Evolutionary conservation across 2,329 filamentous ascomycete genomes (phyloP), one percentile per base, ranked within the genome.

Genomic region (Paracoccidioides brasiliensis): DNA sequence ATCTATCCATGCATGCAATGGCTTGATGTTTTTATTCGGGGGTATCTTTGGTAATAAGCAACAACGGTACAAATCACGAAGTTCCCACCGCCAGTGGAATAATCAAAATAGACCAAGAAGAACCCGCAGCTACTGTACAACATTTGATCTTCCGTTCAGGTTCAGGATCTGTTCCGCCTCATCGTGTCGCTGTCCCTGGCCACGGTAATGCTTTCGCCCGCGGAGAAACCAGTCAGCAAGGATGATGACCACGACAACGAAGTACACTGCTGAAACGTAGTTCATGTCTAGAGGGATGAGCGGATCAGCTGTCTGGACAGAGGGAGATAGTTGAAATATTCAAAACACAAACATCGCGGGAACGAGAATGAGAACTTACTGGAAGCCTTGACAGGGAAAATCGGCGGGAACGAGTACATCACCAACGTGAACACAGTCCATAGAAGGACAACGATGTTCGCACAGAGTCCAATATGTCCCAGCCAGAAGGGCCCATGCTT

Each of bases 351-450:
- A 8, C 28, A 9, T 30, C 28, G 6, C n/a, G n/a, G n/a, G n/a
- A n/a, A 22, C 22, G 32, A n/a, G 46, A 10, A 42, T 22, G 28
- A 53, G 30, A 28, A 69, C 68, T 66, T 65, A 71, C 69, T 69
- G 30, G 62, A 61, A 37, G 67, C 60, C 5, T 57, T 61, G 5
- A 69, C 70, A 12, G 71, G 71, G 59, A 66, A 63, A 1, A 61
- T 60, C 5, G 66, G 58, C 7, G 72, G 72, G 62, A 74, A 73
- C 28, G 70, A 72, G 63, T 74, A 75, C 66, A 76, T 73, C 58
- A 76, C 58, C 50, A 76, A 59, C 5, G 74, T 75, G 59, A 79
- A 76, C 33, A 71, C 41, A 0, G 75, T 78, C 75, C 76, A 79
- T 12, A 62, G 44, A 12, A 78, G 64, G 1, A 75, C 62, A 5